Base-by-base conservation (phyloP, 805 yeast genomes). In the Hyphopichia homilentoma region DNA sequence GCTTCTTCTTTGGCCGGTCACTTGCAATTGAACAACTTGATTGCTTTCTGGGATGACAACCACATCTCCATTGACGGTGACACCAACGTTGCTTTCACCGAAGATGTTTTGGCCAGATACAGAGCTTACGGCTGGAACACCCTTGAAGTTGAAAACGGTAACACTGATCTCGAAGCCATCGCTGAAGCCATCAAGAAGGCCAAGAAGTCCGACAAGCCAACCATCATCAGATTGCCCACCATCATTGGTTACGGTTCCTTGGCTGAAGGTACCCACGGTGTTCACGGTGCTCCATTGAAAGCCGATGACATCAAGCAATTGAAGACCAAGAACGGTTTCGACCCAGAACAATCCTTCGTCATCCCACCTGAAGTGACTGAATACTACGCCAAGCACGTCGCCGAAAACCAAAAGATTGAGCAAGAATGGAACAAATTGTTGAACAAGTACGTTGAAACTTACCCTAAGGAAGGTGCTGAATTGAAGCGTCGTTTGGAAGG, bases 271-370 rank as follows among this genome's bases (percentile, higher is more conserved):
- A 77, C 96, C 41, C 90, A 84, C 66, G 71, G 82, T 50, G 97
- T 93, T 36, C 98, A 93, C 69, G 98, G 98, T 66, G 70, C 96
- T 45, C 96, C 98, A 53, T 77, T 90, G 67, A 88, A 89, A 77
- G 69, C 88, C 29, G 97, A 88, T 55, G 98, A 90, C 59, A 75
- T 89, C 54, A 78, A 73, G 52, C 96, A 87, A 65, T 73, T 90
- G 65, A 93, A 88, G 76, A 61, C 68, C 54, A 73, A 75, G 57
- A 81, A 78, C 53, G 97, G 97, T 38, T 89, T 90, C 75, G 75
- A 88, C 77, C 94, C 97, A 44, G 78, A 75, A 29, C 75, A 86
- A 68, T 56, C 75, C 36, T 90, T 93, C 58, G 74, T 56, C 39
- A 93, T 89, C 39, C 87, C 95, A 41, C 68, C 77, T 47, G 95